These are phyloP conservation scores for Verticillium zaregamsianum DNA, from an alignment of 2,329 filamentous ascomycete species.

Conservation along the genomic window DNA sequence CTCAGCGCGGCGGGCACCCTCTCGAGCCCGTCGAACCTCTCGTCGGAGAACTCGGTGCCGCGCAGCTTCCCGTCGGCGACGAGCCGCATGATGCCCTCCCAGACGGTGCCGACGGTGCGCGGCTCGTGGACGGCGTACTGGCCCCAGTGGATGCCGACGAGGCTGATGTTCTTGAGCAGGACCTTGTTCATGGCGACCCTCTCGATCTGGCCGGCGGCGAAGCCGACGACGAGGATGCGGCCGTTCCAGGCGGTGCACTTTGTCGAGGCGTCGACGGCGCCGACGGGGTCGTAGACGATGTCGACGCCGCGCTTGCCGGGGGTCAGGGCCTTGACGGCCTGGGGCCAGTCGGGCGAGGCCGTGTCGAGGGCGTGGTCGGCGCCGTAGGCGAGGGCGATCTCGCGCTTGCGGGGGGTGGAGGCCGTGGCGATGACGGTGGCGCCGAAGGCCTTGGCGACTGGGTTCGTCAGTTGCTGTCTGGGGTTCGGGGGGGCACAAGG, in stretches of 20 bases:
- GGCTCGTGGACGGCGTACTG: slow-evolving; percentile 72
- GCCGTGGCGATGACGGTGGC: slow-evolving; percentile 93
- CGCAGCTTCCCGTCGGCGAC: slow-evolving; percentile 74
- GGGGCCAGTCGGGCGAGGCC: slow-evolving; percentile 57
- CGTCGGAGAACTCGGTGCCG: slow-evolving; percentile 78
- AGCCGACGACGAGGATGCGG: slow-evolving; percentile 81
- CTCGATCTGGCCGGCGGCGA: slow-evolving; percentile 61
- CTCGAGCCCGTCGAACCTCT: slow-evolving; percentile 78
- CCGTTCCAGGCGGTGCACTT: slow-evolving; percentile 96
- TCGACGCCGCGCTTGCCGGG: slow-evolving; percentile 73
- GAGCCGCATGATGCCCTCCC: slow-evolving; percentile 76
- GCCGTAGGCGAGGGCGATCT: slow-evolving; percentile 74
- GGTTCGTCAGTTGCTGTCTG: slow-evolving; percentile 2
- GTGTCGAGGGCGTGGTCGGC: slow-evolving; percentile 85
- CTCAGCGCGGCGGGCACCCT: slow-evolving; percentile 71
- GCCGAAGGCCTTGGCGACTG: slow-evolving; percentile 82
- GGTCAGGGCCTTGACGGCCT: slow-evolving; percentile 71
- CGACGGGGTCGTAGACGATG: slow-evolving; percentile 93
- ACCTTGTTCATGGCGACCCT: slow-evolving; percentile 81
- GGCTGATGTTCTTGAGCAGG: slow-evolving; percentile 84
- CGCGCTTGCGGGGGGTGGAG: slow-evolving; percentile 72
- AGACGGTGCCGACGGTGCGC: slow-evolving; percentile 67
- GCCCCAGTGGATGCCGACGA: slow-evolving; percentile 92
- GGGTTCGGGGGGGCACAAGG: neutral
- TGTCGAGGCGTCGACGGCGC: slow-evolving; percentile 78